A percentile compares a stretch with the other conserved stretches of the same genome.
phyloP scores from a whole-genome alignment of 805 yeast genomes.

The Starmerella stigmatis region DNA sequence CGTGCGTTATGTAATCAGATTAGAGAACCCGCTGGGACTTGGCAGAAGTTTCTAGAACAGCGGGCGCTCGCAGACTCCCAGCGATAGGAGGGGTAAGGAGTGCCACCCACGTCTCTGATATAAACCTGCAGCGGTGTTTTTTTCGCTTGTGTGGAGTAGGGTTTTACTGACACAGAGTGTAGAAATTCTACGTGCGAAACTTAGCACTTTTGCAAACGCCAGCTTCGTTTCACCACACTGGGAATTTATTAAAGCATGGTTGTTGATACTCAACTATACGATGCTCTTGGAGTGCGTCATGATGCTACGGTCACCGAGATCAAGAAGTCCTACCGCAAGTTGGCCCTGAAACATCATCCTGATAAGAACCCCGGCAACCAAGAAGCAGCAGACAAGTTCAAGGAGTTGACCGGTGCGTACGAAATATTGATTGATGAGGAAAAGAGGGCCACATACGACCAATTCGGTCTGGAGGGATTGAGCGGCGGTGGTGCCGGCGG shows the following conservation, averaged over 20 bases:
- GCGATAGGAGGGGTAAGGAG: constrained; percentile 1
- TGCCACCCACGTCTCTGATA: constrained; percentile 7
- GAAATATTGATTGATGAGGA: constrained; percentile 76
- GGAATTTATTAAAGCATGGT: constrained; percentile 36
- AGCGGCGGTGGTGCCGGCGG: constrained; percentile 67
- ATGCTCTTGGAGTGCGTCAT: constrained; percentile 43
- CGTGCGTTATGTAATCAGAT: no score
- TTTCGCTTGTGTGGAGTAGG: constrained; percentile 2
- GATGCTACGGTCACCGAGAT: constrained; percentile 47
- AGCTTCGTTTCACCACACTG: neutral
- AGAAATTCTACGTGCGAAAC: neutral
- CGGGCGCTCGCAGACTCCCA: neutral
- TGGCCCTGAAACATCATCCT: constrained; percentile 67
- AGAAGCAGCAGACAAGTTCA: constrained; percentile 93
- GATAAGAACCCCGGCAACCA: constrained; percentile 55
- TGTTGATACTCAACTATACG: constrained; percentile 58
- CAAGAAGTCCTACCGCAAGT: constrained; percentile 64
- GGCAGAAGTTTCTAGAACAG: constrained; percentile 1
- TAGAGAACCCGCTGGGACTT: neutral
- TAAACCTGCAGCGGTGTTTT: constrained; percentile 2
- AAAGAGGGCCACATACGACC: constrained; percentile 81
- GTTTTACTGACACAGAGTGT: neutral
- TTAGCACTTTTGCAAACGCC: neutral
- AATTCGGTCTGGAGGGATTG: constrained; percentile 87
- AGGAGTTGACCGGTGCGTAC: constrained; percentile 78